Base-by-base conservation (phyloP, 2,329 filamentous ascomycete species). In the Sporothrix humicola region DNA sequence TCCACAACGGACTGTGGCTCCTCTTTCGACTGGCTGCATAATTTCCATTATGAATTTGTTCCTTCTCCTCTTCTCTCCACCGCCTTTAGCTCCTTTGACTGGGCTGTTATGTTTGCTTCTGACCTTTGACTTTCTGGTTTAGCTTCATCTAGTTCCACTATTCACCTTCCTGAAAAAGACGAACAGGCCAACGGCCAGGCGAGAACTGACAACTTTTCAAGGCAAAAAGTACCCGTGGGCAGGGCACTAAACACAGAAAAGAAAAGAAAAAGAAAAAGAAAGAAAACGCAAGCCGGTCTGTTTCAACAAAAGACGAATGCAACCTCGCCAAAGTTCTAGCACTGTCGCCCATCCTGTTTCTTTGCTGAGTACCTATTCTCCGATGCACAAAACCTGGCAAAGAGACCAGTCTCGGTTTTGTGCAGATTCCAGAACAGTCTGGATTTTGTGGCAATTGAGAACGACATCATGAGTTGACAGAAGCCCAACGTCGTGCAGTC, bases 111-210 rank as follows among this genome's bases (percentile, higher is more conserved):
- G 20, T n/a, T 66, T 48, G 23, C 20, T 66, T 46, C 26, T 65
- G 10, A 37, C 31, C 44, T 66, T 48, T 42, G 61, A 42, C 58
- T 17, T 9, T 37, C n/a, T 37, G 3, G 42, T 63, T 61, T 63
- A 63, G 58, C 58, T 63, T 63, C 58, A 12, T 44, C 58, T 37
- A 37, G 56, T 17, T 63, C 58, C 58, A 17, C 17, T 15, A 42
- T 42, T 61, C 63, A 68, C 63, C 63, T 68, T 68, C 44, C 63
- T 31, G 20, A 68, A 68, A 5, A 68, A 48, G 63, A 50, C n/a
- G 44, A 23, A 23, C 42, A 50, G 44, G 3, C 9, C 20, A 66
- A 12, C 46, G 4, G 7, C 44, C 17, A 65, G 58, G 58, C 58
- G 8, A 61, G 26, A 37, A 37, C 31, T 37, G 31, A 37, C 2